These are phyloP conservation scores for Litsea cubeba DNA, from an alignment of 164 flowering plant genomes.

Conservation along the genomic window DNA sequence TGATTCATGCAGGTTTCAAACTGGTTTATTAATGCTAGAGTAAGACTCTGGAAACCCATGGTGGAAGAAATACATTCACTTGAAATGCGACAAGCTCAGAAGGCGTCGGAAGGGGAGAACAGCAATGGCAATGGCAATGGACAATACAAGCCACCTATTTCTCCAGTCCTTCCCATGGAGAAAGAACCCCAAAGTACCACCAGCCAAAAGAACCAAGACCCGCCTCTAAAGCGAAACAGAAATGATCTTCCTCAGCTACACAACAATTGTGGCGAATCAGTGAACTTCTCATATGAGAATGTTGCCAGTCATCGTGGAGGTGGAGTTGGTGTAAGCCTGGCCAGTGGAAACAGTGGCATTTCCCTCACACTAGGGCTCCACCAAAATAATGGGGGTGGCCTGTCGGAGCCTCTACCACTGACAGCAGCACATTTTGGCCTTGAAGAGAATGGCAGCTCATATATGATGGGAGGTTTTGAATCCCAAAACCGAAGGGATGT, in stretches of 20 bases:
- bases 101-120: conserved; percentile 30
- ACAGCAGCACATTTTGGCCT: conserved; percentile 44
- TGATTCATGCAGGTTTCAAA: conserved; percentile 55
- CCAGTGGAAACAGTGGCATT: conserved; percentile 41
- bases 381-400: conserved; percentile 47
- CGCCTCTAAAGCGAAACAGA: conserved; percentile 33
- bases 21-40: conserved; percentile 91
- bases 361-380: conserved; percentile 80
- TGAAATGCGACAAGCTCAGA: conserved; percentile 53
- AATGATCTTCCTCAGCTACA: conserved; percentile 30
- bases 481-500: conserved; percentile 37
- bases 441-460: conserved; percentile 30
- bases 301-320: conserved; percentile 23
- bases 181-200: conserved; percentile 29
- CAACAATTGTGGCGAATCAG: conserved; percentile 14
- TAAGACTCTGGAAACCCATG: conserved; percentile 89
- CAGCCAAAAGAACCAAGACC: conserved; percentile 27
- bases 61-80: conserved; percentile 79
- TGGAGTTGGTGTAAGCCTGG: conserved; percentile 24
- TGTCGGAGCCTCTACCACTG: conserved; percentile 43
- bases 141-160: conserved; percentile 21
- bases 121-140: conserved; percentile 14
- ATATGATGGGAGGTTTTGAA: conserved; percentile 39
- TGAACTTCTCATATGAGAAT: conserved; percentile 32
- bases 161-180: conserved; percentile 20